Evolutionary conservation across 1,284 basidiomycete species (phyloP), one percentile per base, ranked within the genome.

Genomic region (Cryptococcus amylolentus): DNA sequence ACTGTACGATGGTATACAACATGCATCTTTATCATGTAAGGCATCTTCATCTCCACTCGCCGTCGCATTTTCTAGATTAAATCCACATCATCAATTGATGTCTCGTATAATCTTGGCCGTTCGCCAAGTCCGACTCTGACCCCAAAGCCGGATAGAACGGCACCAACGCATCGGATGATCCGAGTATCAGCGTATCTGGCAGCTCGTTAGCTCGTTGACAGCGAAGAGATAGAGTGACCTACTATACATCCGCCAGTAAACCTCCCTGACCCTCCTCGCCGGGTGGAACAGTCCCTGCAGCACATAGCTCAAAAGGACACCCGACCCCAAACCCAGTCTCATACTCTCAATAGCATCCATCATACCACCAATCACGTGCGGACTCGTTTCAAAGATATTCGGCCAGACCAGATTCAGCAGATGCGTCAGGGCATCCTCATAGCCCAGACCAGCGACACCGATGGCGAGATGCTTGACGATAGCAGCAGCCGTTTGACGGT

Each of bases 391-490:
- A 74, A 98, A 98, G 76, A 94, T 93, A 75, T 98, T 98, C 4
- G 96, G 96, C 94, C 95, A 98, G 26, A 98, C 89, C 28, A 98
- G 84, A 77, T 99, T 98, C 87, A 98, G 91, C 56, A 99, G 79
- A 72, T 98, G 96, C 54, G 93, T 84, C 85, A 98, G 90, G 16
- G 93, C 93, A 76, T 98, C 96, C 78, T 99, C 96, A 70, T 93
- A 94, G 0, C 96, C 96, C 14, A 98, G 83, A 44, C 96, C 96
- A 0, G 95, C 94, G 5, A 96, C 94, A 45, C 96, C 96, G 37
- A 99, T 85, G 2, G 96, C 93, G 46, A 99, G 81, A 77, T 99
- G 96, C 80, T 98, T 98, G 68, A 98, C 94, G 69, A 98, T 98
- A n/a, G 95, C 94, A 62, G 90, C 92, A 0, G 95, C 93, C 0